Conservation (phyloP, 805 yeast genomes). For the Metschnikowia drakensbergensis region DNA sequence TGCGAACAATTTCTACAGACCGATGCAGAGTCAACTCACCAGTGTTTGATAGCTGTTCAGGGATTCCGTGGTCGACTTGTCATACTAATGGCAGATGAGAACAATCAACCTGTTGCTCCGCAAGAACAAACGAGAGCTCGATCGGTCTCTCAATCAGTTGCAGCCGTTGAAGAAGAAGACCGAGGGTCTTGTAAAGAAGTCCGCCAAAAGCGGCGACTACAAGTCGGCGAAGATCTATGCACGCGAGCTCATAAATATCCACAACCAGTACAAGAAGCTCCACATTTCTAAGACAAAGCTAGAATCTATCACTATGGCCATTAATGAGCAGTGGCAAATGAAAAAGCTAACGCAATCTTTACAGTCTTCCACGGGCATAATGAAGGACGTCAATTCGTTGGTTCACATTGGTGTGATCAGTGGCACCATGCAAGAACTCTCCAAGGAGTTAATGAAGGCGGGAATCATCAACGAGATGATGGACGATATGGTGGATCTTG, state of each 20-base stretch:
- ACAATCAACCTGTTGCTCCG: constrained; percentile 77
- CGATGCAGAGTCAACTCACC: not conserved
- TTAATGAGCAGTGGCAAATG: constrained; percentile 88
- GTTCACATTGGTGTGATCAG: constrained; percentile 76
- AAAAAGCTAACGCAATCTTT: constrained; percentile 77
- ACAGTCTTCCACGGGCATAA: constrained; percentile 70
- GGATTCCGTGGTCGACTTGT: not conserved
- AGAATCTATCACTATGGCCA: constrained; percentile 81
- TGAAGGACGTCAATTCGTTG: constrained; percentile 83
- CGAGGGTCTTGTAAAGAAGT: constrained; percentile 64
- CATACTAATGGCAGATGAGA: constrained; percentile 43
- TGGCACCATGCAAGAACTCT: constrained; percentile 79
- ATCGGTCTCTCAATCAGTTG: constrained; percentile 66
- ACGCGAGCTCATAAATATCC: constrained; percentile 68
- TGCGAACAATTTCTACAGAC: too few relatives aligned
- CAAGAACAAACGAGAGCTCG: constrained; percentile 80
- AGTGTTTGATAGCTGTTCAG: not conserved
- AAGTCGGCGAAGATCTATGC: constrained; percentile 79
- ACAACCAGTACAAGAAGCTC: constrained; percentile 69
- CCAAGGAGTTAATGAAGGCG: constrained; percentile 79
- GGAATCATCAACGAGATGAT: constrained; percentile 94
- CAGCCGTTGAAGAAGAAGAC: constrained; percentile 67
- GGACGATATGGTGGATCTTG: constrained; percentile 79
- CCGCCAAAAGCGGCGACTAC: constrained; percentile 73
- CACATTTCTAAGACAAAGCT: constrained; percentile 80